phyloP scores from a whole-genome alignment of 176 grass and related monocot species.

The Saccharum officinarum region DNA sequence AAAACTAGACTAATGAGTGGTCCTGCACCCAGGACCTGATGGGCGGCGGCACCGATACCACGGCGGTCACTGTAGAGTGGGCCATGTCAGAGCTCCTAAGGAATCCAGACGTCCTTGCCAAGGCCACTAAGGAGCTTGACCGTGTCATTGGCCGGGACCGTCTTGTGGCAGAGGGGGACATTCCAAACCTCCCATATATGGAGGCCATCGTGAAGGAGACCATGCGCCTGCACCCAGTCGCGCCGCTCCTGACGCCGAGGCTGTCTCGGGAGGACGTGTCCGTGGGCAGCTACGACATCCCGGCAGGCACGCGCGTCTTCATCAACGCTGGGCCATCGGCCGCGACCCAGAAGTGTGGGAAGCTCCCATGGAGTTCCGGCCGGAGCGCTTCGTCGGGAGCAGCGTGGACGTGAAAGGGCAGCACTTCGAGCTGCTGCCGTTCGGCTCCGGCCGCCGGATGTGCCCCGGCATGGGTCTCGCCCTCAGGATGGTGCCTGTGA shows the following conservation, averaged over 20 bases:
- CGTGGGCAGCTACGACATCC: slow-evolving; percentile 42
- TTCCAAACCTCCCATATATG: slow-evolving; percentile 32
- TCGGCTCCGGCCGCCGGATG: background rate
- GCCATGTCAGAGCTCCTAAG: slow-evolving; percentile 48
- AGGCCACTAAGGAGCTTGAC: slow-evolving; percentile 59
- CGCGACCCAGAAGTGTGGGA: slow-evolving; percentile 45
- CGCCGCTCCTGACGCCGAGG: slow-evolving; percentile 45
- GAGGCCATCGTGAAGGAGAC: slow-evolving; percentile 57
- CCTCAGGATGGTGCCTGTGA: background rate
- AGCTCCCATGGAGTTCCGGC: slow-evolving; percentile 46
- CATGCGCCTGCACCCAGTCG: slow-evolving; percentile 54
- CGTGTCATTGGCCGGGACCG: slow-evolving; percentile 37
- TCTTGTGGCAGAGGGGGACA: slow-evolving; percentile 49
- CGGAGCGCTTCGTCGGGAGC: slow-evolving; percentile 47
- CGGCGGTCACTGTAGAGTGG: slow-evolving; percentile 47
- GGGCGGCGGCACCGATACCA: slow-evolving; percentile 47
- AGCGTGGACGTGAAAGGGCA: background rate
- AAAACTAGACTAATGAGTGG: background rate
- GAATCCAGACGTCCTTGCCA: slow-evolving; percentile 35
- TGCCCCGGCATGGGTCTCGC: background rate
- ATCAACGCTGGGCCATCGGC: slow-evolving; percentile 61
- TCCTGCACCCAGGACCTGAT: slow-evolving; percentile 36
- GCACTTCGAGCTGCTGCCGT: background rate
- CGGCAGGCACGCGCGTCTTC: slow-evolving; percentile 42
- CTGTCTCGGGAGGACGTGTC: slow-evolving; percentile 32